These are phyloP conservation scores for Pontederia paniculata DNA, from an alignment of 176 grass and related monocot genomes.

Conservation along the genomic window DNA sequence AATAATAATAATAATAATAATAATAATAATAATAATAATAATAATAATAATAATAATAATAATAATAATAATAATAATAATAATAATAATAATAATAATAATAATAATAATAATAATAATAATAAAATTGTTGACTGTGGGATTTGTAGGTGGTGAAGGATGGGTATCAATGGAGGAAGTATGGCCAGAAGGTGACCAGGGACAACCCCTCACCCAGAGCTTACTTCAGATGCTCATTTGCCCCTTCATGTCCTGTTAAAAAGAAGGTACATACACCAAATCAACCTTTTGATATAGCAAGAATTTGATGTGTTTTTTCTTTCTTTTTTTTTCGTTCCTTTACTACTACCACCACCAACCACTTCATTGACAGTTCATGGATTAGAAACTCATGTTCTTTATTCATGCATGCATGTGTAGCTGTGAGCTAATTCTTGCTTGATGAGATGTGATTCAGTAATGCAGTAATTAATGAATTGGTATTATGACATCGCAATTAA, in stretches of 20 bases:
- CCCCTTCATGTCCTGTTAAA: slow-evolving; percentile 78
- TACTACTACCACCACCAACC: no score
- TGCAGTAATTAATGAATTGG: no score
- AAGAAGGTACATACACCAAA: slow-evolving; percentile 92
- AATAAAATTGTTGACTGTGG: neutral
- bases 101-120: neutral
- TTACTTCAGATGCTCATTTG: slow-evolving; percentile 78
- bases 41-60: neutral
- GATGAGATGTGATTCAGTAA: no score
- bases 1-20: neutral
- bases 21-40: neutral
- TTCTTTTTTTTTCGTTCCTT: no score
- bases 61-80: neutral
- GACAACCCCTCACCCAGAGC: slow-evolving; percentile 91
- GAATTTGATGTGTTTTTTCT: no score
- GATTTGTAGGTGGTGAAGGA: slow-evolving; percentile 53
- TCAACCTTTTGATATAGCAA: no score
- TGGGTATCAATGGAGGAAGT: slow-evolving; percentile 94
- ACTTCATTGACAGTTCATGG: no score
- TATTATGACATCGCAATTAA: no score
- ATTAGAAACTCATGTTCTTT: no score
- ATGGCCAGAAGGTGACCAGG: slow-evolving; percentile 92
- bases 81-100: neutral
- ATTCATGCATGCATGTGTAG: no score
- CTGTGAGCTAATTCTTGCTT: no score